Base-by-base conservation (phyloP, 257 asterid genomes). In the Capsicum pubescens region DNA sequence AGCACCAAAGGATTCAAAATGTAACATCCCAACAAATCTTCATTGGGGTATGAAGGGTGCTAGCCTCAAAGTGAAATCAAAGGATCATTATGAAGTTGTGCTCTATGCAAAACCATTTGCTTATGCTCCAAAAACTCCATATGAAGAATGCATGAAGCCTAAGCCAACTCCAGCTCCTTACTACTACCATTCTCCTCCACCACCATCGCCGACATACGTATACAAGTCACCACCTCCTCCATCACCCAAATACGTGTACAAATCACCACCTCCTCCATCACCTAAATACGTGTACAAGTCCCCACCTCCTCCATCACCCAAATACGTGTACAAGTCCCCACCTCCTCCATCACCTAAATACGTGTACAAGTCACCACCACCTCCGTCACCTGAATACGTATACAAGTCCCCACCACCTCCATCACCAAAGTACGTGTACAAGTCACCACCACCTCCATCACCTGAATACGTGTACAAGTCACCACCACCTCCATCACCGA, bases 41-140 rank as follows among this genome's bases (percentile, higher is more conserved):
- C 92, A 94, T 54, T 76, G 82, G 89, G 98, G 98, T 26, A 89
- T 83, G 3, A 86, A 88, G 80, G 98, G 98, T 69, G 93, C 95
- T 13, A 21, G 83, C 0, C 92, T 94, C 56, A 82, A 42, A 74
- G 89, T 94, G 82, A 94, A 94, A 83, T 94, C 97, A 11, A 93
- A 93, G 88, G 86, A 87, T 4, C 67, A 88, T 1, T 61, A 94
- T 19, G 94, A 90, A 86, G 92, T 94, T 87, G 97, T 94, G 16
- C 89, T 94, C 55, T 86, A 70, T 78, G 97, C 97, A 8, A 90
- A 90, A 15, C 88, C 96, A 35, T 93, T 94, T 88, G 97, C 98
- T 57, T 94, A 93, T 85, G 98, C 94, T 0, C 76, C 97, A 16
- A 90, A 88, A 86, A 91, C 92, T 44, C 92, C 92, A 12, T 90